These are phyloP conservation scores for Spirogloea muscicola DNA, from an alignment of 139 green algal genomes.

Conservation along the genomic window DNA sequence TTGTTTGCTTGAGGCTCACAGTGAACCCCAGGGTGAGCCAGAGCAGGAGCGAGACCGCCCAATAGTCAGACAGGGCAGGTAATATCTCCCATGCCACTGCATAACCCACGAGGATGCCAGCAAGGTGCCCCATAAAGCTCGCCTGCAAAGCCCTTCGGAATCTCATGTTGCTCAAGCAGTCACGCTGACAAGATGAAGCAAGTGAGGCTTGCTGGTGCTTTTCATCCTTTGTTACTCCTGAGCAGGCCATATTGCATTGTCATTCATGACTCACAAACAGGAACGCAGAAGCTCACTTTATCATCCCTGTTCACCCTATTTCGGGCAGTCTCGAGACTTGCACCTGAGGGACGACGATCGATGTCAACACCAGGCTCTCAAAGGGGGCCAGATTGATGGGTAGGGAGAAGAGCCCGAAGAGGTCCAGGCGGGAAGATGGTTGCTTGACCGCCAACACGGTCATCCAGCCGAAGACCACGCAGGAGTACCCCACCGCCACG, in stretches of 20 bases:
- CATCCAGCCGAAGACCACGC: constrained; percentile 73
- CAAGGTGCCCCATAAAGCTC: constrained; percentile 62
- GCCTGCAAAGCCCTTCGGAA: constrained; percentile 50
- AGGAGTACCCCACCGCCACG: constrained; percentile 62
- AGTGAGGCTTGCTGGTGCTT: too few relatives aligned
- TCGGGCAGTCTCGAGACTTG: too few relatives aligned
- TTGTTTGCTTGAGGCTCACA: constrained; percentile 11
- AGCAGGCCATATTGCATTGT: too few relatives aligned
- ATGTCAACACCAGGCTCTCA: constrained; percentile 63
- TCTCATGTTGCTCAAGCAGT: too few relatives aligned
- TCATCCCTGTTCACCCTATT: too few relatives aligned
- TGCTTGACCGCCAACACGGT: constrained; percentile 47
- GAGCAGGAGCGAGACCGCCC: neutral
- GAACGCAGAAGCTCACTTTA: too few relatives aligned
- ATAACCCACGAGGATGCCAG: constrained; percentile 63
- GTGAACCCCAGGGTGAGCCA: neutral
- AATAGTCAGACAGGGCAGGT: too few relatives aligned
- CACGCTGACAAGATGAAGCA: too few relatives aligned
- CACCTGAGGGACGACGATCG: constrained; percentile 52
- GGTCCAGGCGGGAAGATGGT: constrained; percentile 35
- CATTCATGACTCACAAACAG: too few relatives aligned
- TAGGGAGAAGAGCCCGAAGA: constrained; percentile 55
- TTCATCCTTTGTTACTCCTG: too few relatives aligned
- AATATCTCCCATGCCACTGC: constrained; percentile 50
- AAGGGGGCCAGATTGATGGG: constrained; percentile 60